Base-by-base conservation (phyloP, 176 grass and related monocot genomes). In the Echinochloa phyllopogon region DNA sequence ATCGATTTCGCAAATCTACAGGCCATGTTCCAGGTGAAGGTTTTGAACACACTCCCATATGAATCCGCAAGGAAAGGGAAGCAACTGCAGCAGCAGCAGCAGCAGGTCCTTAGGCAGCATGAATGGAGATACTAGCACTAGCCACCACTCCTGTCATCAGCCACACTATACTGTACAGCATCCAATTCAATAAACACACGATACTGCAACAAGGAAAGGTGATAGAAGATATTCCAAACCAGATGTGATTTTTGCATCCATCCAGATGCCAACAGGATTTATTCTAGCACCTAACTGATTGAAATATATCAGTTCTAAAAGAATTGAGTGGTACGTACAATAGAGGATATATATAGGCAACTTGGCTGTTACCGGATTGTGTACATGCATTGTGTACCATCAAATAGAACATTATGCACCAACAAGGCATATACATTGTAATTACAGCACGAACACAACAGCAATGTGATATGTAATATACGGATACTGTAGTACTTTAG, bases 1-100 rank as follows among this genome's bases (percentile, higher is more conserved):
- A 81, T 33, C 13, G 40, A 5, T 18, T 69, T 59, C 21, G 3
- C 29, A 37, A 84, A 84, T 1, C 50, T 87, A 39, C 69, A 99
- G 93, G 93, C 84, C 38, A 84, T 86, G 80, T 94, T 96, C 86
- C 83, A 89, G 72, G 93, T 99, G 53, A 99, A 99, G 81, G 96
- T 99, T 7, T 49, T 94, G 41, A 96, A 89, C 82, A 82, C 74
- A 4, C 78, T 93, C 2, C 87, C 96, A 25, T 83, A 99, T 21
- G 89, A 90, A 38, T 84, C 75, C 2, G 68, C 82, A 36, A 92
- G 58, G 65, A 63, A 80, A 52, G 88, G 61, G 2, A 56, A 69
- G n/a, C 10, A 67, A 61, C 29, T 33, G 29, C 29, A 33, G 29
- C 59, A 51, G 27, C 27, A 49, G 37, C 48, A 53, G 21, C 82